These are phyloP conservation scores for Stephania yunnanensis DNA, from an alignment of 164 flowering plant species.

Conservation along the genomic window DNA sequence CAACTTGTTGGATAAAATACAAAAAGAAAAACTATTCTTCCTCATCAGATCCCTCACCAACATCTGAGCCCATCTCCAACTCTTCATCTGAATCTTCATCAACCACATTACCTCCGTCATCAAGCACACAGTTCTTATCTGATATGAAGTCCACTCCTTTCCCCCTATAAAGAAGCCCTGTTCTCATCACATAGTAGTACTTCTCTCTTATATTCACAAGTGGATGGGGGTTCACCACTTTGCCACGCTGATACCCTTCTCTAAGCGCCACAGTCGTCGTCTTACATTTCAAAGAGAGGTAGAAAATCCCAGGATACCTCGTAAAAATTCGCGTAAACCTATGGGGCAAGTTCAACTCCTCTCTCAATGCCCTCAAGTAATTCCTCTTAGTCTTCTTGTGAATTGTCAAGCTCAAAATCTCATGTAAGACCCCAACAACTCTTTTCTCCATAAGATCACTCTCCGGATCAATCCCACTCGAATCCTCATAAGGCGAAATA, in stretches of 20 bases:
- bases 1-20: neutral
- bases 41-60: conserved; percentile 30
- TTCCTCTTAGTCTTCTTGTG: conserved; percentile 95
- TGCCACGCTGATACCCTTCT: conserved; percentile 78
- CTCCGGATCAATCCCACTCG: conserved; percentile 54
- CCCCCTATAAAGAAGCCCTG: conserved; percentile 73
- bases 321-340: conserved; percentile 87
- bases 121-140: conserved; percentile 25
- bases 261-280: conserved; percentile 75
- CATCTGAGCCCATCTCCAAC: conserved; percentile 39
- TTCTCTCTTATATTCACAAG: conserved; percentile 59
- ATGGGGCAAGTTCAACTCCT: conserved; percentile 73
- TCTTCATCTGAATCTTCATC: conserved; percentile 44
- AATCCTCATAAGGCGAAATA: conserved; percentile 89
- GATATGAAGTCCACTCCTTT: conserved; percentile 43
- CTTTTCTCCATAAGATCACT: conserved; percentile 97
- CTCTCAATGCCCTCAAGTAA: conserved; percentile 79
- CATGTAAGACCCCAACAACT: conserved; percentile 88
- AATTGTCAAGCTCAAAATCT: conserved; percentile 74
- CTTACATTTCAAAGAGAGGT: conserved; percentile 91
- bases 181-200: conserved; percentile 79
- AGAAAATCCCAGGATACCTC: conserved; percentile 92
- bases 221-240: conserved; percentile 71
- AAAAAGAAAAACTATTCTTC: conserved; percentile 16
- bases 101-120: conserved; percentile 15